Base-by-base conservation (phyloP, 2,329 filamentous ascomycete genomes). In the Colletotrichum sp. region DNA sequence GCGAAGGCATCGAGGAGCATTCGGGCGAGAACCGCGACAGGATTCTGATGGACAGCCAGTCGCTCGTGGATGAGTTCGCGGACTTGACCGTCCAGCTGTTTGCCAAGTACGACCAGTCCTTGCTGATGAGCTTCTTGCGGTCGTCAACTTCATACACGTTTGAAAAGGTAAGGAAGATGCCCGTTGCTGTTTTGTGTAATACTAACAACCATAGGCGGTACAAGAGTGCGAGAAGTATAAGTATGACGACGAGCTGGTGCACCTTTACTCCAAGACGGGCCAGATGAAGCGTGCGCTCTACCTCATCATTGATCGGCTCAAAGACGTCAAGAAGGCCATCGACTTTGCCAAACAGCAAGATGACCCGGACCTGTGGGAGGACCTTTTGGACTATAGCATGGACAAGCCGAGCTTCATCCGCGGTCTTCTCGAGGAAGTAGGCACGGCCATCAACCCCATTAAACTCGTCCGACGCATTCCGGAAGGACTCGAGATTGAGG, bases 401-500 rank as follows among this genome's bases (percentile, higher is more conserved):
- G 96, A 98, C 85, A 98, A 98, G 82, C 97, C 97, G 1, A 92
- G 92, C 55, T 99, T 99, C 85, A 99, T 99, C 79, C 93, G 95
- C 15, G 96, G 95, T 0, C 88, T 99, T 5, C 91, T 99, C 0
- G 95, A 98, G 81, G 95, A 99, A 85, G 96, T 98, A 2, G 97
- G 97, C 44, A 99, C 96, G 1, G 92, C 95, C 2, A 97, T 99
- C 81, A 93, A 99, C 81, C 97, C 97, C 0, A 96, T 99, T 77
- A 94, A 94, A 18, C 91, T 99, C 5, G 95, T 99, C 8, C 91
- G 95, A 16, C 92, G 96, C 7, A 99, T 99, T 32, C 97, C 97
- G 0, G 95, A 98, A 81, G 96, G 97, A 0, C 89, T 99, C 1
- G 95, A 98, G 82, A 98, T 99, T 15, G 94, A 97, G 80, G 97